Evolutionary conservation across 495 filamentous ascomycete species (phyloP), one percentile per base, ranked within the genome.

Genomic region (Thermochaetoides thermophila): DNA sequence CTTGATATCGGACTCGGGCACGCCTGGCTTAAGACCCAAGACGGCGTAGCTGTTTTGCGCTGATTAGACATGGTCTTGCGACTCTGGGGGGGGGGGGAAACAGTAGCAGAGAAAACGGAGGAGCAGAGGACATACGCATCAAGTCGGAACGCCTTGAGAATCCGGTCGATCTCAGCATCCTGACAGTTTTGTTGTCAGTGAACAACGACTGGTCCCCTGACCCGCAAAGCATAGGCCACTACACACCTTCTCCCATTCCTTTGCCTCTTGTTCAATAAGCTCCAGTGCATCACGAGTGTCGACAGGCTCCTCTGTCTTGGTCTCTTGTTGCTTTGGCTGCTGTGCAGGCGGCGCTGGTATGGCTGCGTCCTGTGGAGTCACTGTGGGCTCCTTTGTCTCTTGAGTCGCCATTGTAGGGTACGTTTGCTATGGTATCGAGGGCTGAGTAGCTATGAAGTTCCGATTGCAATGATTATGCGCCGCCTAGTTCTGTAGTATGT

Each of bases 111-210:
- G 18, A 14, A 22, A 35, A 27, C 29, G 24, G 26, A 21, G 8
- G 29, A 13, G 19, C 19, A 16, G 40, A 12, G 23, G 9, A 63
- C 71, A 60, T 62, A 85, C 80, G 86, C 82, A 66, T 95, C 81
- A 43, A 92, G 70, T 46, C 75, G 68, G 52, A 95, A 97, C 31
- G 84, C 81, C 49, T 80, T 78, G 42, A 91, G 65, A 47, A 97
- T 95, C 29, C 87, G 82, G 49, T 85, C 82, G 50, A 96, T 95
- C 57, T 96, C 87, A 38, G 83, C 80, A 69, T 96, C 89, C 81
- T 94, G 40, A 16, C 34, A 40, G 26, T 24, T 27, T 13, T 22
- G 38, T 44, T 11, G 37, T 27, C 17, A 30, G 4, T 10, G 5
- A 22, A 20, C 20, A 13, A 14, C 1, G 16, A 14, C n/a, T 5